Evolutionary conservation across 129 eudicot genomes (phyloP).

Genomic region (Helianthus tuberosus): DNA sequence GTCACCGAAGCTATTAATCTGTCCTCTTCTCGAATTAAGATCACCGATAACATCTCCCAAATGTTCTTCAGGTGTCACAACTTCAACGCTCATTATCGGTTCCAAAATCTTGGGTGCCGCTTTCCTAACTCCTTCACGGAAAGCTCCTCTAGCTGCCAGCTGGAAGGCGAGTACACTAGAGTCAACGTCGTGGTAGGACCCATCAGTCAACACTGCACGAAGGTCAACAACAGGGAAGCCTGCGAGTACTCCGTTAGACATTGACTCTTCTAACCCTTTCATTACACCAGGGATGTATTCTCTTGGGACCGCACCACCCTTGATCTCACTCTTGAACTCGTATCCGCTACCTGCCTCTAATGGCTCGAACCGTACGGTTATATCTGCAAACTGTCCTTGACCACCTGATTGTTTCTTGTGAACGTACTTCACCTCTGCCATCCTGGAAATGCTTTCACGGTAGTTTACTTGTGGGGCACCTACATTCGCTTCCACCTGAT

Average conservation of each 20-base stretch:
- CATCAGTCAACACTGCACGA: constrained; percentile 85
- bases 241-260: constrained; percentile 83
- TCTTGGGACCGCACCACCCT: constrained; percentile 95
- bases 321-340: constrained; percentile 92
- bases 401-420: constrained; percentile 99
- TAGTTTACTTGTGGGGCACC: constrained; percentile 99
- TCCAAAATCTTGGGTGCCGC: constrained; percentile 86
- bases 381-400: constrained; percentile 89
- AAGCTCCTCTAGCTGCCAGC: constrained; percentile 92
- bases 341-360: constrained; percentile 87
- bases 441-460: constrained; percentile 84
- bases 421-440: constrained; percentile 72
- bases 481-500: constrained; percentile 89
- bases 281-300: constrained; percentile 91
- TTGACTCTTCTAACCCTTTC: constrained; percentile 92
- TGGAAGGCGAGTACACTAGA: constrained; percentile 95
- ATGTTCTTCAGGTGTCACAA: constrained; percentile 97
- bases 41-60: constrained; percentile 99
- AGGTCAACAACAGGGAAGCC: constrained; percentile 96
- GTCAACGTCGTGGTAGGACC: constrained; percentile 95
- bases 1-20: constrained; percentile 90
- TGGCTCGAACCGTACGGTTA: constrained; percentile 82
- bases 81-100: constrained; percentile 95
- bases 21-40: constrained; percentile 95
- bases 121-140: constrained; percentile 84